Evolutionary conservation across 1,284 basidiomycete species (phyloP).

Genomic region (Stygiomarasmius scandens): DNA sequence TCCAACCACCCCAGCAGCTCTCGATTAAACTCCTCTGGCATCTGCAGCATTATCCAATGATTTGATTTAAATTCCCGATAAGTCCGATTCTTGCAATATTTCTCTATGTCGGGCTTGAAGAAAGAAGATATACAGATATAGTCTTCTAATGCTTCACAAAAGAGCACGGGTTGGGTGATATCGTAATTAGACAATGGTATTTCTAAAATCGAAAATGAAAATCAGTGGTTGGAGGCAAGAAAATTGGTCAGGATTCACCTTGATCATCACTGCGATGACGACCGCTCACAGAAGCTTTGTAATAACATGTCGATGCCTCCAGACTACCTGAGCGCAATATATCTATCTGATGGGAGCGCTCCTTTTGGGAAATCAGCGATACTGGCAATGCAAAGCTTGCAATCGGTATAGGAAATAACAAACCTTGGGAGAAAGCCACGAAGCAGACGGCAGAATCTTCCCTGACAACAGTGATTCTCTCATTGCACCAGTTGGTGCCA

Average conservation of each 20-base stretch:
- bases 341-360: slow-evolving; percentile 25
- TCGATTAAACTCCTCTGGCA: slow-evolving; percentile 32
- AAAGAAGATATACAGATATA: slow-evolving; percentile 20
- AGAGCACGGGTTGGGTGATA: slow-evolving; percentile 27
- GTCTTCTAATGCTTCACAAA: slow-evolving; percentile 26
- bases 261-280: slow-evolving; percentile 11
- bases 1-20: slow-evolving; percentile 42
- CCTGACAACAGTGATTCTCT: slow-evolving; percentile 26
- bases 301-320: slow-evolving; percentile 9
- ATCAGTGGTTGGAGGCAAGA: slow-evolving; percentile 17
- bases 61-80: slow-evolving; percentile 26
- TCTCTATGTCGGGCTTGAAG: slow-evolving; percentile 11
- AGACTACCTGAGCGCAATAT: slow-evolving; percentile 22
- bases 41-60: slow-evolving; percentile 31
- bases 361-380: slow-evolving; percentile 18
- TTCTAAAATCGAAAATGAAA: slow-evolving; percentile 13
- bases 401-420: slow-evolving; percentile 3
- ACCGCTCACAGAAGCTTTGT: neutral
- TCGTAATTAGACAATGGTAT: slow-evolving; percentile 17
- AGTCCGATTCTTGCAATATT: slow-evolving; percentile 17
- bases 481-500: slow-evolving; percentile 25
- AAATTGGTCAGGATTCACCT: slow-evolving; percentile 20
- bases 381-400: too few species aligned
- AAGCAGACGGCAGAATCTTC: slow-evolving; percentile 19
- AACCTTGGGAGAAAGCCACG: slow-evolving; percentile 12